Conservation (phyloP, 192 early-diverging fungal species). For the Backusella liffmaniae region DNA sequence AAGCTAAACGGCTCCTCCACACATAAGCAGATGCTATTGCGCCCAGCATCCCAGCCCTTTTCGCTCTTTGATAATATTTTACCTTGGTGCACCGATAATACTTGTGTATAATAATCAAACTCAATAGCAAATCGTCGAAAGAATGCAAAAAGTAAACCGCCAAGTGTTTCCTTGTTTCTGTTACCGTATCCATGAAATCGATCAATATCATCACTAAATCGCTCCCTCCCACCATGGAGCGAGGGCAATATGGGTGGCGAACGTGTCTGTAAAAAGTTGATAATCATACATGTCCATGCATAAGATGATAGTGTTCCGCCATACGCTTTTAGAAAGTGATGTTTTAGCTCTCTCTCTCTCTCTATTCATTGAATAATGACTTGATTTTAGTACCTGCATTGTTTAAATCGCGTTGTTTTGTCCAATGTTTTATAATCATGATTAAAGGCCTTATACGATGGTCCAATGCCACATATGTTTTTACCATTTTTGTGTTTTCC, state of each 20-base stretch:
- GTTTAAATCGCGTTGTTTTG: conserved; percentile 79
- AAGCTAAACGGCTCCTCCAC: conserved; percentile 93
- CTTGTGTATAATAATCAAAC: conserved; percentile 78
- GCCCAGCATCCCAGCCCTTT: conserved; percentile 86
- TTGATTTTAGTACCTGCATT: conserved; percentile 64
- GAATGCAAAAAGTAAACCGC: conserved; percentile 78
- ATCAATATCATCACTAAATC: conserved; percentile 72
- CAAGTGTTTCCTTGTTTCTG: conserved; percentile 74
- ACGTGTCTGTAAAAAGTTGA: conserved; percentile 92
- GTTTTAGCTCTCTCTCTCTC: not conserved
- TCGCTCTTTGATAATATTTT: conserved; percentile 72
- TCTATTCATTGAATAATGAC: not conserved
- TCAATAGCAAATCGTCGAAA: conserved; percentile 79
- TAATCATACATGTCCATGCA: conserved; percentile 89
- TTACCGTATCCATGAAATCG: conserved; percentile 63
- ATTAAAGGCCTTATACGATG: conserved; percentile 81
- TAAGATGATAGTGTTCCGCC: conserved; percentile 94
- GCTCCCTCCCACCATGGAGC: conserved; percentile 73
- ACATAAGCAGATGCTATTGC: conserved; percentile 69
- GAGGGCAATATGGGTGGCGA: conserved; percentile 88
- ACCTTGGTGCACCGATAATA: conserved; percentile 80
- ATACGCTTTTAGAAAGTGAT: conserved; percentile 53
- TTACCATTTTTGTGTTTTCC: conserved; percentile 85
- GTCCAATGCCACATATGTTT: conserved; percentile 86
- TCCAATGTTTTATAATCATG: conserved; percentile 93